Base-by-base conservation (phyloP, 192 early-diverging fungal genomes). In the Dispira simplex region DNA sequence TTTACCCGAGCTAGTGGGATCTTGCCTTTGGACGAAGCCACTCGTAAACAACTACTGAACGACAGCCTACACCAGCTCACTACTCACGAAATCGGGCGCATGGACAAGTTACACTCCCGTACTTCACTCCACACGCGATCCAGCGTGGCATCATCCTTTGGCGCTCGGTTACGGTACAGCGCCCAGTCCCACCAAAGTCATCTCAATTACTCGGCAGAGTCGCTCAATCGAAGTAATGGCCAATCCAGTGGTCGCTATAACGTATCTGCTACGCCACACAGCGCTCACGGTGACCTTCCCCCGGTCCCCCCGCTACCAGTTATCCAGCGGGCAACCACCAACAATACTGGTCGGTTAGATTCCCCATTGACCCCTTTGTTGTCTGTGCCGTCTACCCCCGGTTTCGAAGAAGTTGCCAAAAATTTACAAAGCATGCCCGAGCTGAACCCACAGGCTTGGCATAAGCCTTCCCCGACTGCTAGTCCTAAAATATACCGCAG, bases 31-130 rank as follows among this genome's bases (percentile, higher is more conserved):
- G 59, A 62, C 59, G 59, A 62, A 16, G n/a, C 21, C 16, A 62
- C 59, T 11, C 59, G 59, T 45, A 62, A 62, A 45, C 59, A 62
- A n/a, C 0, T 62, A 16, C 59, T 62, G n/a, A 62, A 62, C 43
- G 59, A 44, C n/a, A 62, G 59, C 32, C 59, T 62, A 16, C 46
- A 39, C 26, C 28, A 39, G 9, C 23, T 62, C 16, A 39, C 32
- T 39, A 62, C 46, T 2, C 26, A 62, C 5, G 59, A n/a, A 11
- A 11, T 62, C 4, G 46, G 23, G n/a, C 59, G 43, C 0, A 45
- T 44, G 20, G 59, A 62, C 9, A 45, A 32, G 5, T 39, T 58
- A 18, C 56, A 43, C 1, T 26, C 56, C 11, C 18, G 44, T 0
- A 9, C 59, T n/a, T 23, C 59, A n/a, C 3, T 46, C 8, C 8